Evolutionary conservation across 495 filamentous ascomycete genomes (phyloP).

Genomic region (Achaetomiella virescens): DNA sequence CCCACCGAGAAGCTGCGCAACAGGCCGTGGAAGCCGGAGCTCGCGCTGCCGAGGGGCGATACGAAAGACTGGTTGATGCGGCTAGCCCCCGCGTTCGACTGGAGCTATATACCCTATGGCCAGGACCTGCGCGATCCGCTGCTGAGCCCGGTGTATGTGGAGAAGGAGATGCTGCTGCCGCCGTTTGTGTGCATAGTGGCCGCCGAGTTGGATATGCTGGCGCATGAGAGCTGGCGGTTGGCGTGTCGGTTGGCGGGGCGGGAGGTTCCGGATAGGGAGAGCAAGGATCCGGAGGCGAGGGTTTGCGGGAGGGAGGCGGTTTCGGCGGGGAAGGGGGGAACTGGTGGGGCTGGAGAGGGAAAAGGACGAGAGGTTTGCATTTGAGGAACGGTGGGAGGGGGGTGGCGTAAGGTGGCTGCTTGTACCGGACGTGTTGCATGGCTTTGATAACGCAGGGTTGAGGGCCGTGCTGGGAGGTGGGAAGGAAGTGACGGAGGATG

Average conservation of each 20-base stretch:
- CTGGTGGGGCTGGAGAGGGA: slow-evolving; percentile 17
- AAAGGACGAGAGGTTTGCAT: slow-evolving; percentile 25
- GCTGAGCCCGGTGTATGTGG: slow-evolving; percentile 28
- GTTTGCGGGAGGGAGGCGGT: slow-evolving; percentile 19
- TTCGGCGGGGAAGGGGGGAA: slow-evolving; percentile 13
- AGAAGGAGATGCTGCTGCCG: slow-evolving; percentile 24
- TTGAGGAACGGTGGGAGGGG: slow-evolving; percentile 19
- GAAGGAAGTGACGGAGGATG: slow-evolving; percentile 25
- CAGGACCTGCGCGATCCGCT: slow-evolving; percentile 25
- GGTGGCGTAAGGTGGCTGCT: slow-evolving; percentile 30
- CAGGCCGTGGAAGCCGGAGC: slow-evolving; percentile 28
- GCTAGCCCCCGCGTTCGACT: slow-evolving; percentile 26
- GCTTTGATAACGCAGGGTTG: slow-evolving; percentile 29
- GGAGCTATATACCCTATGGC: slow-evolving; percentile 26
- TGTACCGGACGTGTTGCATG: slow-evolving; percentile 36
- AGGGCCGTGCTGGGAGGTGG: slow-evolving; percentile 17
- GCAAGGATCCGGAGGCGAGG: slow-evolving; percentile 22
- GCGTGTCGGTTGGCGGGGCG: slow-evolving; percentile 25
- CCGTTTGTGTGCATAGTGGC: slow-evolving; percentile 43
- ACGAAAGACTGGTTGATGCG: slow-evolving; percentile 13
- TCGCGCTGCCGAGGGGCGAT: slow-evolving; percentile 19
- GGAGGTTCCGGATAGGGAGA: slow-evolving; percentile 20
- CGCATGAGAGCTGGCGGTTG: slow-evolving; percentile 32
- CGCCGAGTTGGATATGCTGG: slow-evolving; percentile 45
- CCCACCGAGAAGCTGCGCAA: slow-evolving; percentile 19